Base-by-base conservation (phyloP, 2,329 filamentous ascomycete genomes). In the Zasmidium angulare region DNA sequence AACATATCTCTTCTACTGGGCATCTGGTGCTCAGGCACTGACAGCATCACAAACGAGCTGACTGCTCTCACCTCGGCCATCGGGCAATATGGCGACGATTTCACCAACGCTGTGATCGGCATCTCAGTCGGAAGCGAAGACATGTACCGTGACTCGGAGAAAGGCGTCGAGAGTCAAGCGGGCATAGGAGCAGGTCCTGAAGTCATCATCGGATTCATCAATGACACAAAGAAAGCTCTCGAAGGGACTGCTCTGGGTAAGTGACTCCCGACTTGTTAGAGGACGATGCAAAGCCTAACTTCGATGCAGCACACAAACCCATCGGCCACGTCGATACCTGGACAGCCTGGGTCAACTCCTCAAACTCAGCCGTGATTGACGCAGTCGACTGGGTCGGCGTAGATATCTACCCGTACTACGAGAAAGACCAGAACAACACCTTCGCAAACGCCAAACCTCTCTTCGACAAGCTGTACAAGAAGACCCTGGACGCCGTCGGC, bases 311-410 rank as follows among this genome's bases (percentile, higher is more conserved):
- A 14, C 7, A 76, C 26, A 82, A 79, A 48, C 80, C 84, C 19
- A 80, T 96, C 61, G 91, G 91, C 54, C 92, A 96, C 76, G 91
- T 96, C 72, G 92, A 96, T 73, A 96, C 92, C 53, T 96, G 91
- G 91, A 68, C 64, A 36, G 85, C 85, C 54, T 93, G 86, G 81
- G 85, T 86, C 72, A 91, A 96, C 75, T 75, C 77, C 53, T 84
- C 87, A 70, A 96, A 93, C 82, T 76, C 77, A 51, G 85, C 82
- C 46, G 86, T 96, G 60, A 86, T 91, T 60, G 80, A 86, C 10
- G 85, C 84, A 46, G 78, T 82, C 63, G 91, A 96, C 79, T 96
- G 86, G 82, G 75, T 96, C 61, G 92, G 92, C 66, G 85, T 93
- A 73, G 91, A 96, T 72, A 89, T 87, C 19, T 73, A 72, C 57